A percentile compares a stretch with the other conserved stretches of the same genome.
These are phyloP conservation scores for Ceratobasidium sp. DNA, from an alignment of 1,284 basidiomycete species.

Conservation along the genomic window DNA sequence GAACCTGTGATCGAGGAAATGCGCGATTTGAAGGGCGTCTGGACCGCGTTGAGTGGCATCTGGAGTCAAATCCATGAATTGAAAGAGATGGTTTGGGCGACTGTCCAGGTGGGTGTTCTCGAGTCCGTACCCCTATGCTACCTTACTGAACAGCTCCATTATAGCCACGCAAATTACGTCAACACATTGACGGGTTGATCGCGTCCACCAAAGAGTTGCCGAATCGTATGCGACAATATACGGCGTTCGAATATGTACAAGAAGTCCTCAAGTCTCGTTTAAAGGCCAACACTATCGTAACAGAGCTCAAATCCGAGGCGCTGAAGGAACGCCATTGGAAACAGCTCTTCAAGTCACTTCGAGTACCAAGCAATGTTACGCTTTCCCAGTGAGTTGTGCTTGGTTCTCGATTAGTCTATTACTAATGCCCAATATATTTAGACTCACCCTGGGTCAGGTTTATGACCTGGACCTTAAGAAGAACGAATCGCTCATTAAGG, in stretches of 20 bases:
- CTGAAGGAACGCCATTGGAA: slow-evolving; percentile 99
- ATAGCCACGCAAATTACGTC: slow-evolving; percentile 89
- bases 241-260: slow-evolving; percentile 97
- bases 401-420: not conserved
- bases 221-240: slow-evolving; percentile 97
- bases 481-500: slow-evolving; percentile 90
- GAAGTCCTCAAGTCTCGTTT: slow-evolving; percentile 84
- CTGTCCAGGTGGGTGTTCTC: slow-evolving; percentile 60
- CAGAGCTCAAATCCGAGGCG: slow-evolving; percentile 95
- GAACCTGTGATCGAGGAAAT: slow-evolving; percentile 95
- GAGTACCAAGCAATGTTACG: slow-evolving; percentile 67
- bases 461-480: slow-evolving; percentile 96
- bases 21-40: slow-evolving; percentile 94
- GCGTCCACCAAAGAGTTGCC: slow-evolving; percentile 97
- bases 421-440: slow-evolving; percentile 48
- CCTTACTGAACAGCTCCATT: not conserved
- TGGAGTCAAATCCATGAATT: slow-evolving; percentile 94
- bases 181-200: slow-evolving; percentile 88
- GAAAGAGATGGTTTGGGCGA: slow-evolving; percentile 87
- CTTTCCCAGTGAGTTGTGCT: slow-evolving; percentile 64
- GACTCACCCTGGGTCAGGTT: slow-evolving; percentile 94
- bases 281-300: slow-evolving; percentile 87
- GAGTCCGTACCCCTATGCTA: not conserved
- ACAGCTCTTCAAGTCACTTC: slow-evolving; percentile 91
- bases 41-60: slow-evolving; percentile 97